Percentiles rank a stretch among this genome's conserved stretches.
phyloP scores from a whole-genome alignment of 352 stramenopile genomes.

The Aphanomyces cochlioides region DNA sequence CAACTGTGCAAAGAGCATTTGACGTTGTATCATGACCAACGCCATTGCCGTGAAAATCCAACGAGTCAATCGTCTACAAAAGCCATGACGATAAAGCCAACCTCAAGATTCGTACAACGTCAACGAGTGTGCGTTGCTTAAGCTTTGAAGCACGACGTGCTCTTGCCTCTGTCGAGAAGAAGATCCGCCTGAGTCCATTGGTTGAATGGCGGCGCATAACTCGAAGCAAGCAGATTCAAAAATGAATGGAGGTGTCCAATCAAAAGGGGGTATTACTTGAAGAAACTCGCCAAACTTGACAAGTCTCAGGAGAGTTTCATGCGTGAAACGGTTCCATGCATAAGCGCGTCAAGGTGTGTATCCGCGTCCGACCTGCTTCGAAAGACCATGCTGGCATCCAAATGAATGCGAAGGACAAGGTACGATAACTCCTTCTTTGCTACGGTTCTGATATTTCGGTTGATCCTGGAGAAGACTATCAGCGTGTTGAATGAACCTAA shows the following conservation, averaged over 20 bases:
- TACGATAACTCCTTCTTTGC: conserved; percentile 13
- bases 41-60: conserved; percentile 23
- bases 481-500: conserved; percentile 51
- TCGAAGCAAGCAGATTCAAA: not conserved
- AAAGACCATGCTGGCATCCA: conserved; percentile 36
- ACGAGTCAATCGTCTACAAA: conserved; percentile 14
- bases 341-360: conserved; percentile 68
- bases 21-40: conserved; percentile 8
- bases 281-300: not conserved
- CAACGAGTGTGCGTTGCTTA: conserved; percentile 18
- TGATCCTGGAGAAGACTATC: conserved; percentile 40
- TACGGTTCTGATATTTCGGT: too few species aligned
- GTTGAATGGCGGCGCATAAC: too few species aligned
- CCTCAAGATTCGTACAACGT: conserved; percentile 2
- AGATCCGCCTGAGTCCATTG: not conserved
- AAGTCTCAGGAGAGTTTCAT: conserved; percentile 2
- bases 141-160: not conserved
- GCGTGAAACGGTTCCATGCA: conserved; percentile 38
- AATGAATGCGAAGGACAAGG: conserved; percentile 49
- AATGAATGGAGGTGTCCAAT: not conserved
- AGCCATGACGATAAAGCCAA: not conserved
- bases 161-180: not conserved
- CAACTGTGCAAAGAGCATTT: conserved; percentile 12
- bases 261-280: not conserved
- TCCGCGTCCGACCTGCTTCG: conserved; percentile 50